Conservation (phyloP, 352 stramenopile genomes). For the Globisporangium camurandrum region DNA sequence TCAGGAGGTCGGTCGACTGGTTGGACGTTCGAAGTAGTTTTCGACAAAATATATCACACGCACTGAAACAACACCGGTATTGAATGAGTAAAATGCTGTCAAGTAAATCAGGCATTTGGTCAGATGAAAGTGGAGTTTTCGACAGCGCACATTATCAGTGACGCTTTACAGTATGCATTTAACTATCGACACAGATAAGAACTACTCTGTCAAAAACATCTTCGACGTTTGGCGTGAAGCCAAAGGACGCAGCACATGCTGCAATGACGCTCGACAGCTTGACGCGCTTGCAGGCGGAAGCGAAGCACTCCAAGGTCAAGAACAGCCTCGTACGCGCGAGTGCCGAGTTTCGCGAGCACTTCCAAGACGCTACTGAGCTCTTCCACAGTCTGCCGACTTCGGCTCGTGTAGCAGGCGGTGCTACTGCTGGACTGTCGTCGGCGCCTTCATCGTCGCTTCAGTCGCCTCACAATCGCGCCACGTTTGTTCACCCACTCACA, state of each 20-base stretch:
- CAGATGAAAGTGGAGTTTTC: no score
- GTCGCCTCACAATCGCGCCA: no score
- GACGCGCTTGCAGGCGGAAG: slow-evolving; percentile 47
- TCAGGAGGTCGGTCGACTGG: no score
- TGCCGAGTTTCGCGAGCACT: slow-evolving; percentile 39
- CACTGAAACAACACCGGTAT: no score
- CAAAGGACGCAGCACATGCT: background rate
- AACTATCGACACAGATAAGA: no score
- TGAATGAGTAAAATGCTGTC: no score
- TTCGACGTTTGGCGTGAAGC: background rate
- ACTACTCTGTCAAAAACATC: background rate
- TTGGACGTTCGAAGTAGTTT: no score
- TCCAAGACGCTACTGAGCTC: slow-evolving; percentile 34
- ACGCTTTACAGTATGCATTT: no score
- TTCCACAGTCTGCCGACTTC: slow-evolving; percentile 40
- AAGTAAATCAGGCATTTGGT: no score
- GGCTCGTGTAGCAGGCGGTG: background rate
- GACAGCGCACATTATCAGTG: no score
- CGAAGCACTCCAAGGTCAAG: slow-evolving; percentile 44
- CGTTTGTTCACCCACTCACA: background rate
- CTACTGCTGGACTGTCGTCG: background rate
- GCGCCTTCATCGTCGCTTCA: background rate
- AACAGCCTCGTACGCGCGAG: slow-evolving; percentile 40
- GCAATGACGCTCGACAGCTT: slow-evolving; percentile 62
- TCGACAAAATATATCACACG: no score